These are phyloP conservation scores for Backusella tarrabulga DNA, from an alignment of 192 early-diverging fungal species.

Conservation along the genomic window DNA sequence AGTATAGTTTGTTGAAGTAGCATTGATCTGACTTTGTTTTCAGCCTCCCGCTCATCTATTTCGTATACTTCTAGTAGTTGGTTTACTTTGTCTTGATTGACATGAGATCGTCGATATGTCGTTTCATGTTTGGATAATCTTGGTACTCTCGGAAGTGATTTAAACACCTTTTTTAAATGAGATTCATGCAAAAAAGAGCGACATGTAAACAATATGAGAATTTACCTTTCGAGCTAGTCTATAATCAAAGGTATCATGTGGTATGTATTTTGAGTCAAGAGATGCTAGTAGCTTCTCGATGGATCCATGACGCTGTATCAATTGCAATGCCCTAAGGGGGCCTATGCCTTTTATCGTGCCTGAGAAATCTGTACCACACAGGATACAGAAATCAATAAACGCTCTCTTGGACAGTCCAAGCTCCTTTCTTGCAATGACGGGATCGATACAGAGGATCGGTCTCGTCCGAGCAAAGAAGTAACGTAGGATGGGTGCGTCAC, in stretches of 20 bases:
- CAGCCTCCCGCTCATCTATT: neutral
- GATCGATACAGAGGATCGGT: slow-evolving; percentile 51
- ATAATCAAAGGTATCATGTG: slow-evolving; percentile 40
- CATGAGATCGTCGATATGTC: neutral
- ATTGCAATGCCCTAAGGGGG: slow-evolving; percentile 55
- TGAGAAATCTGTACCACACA: slow-evolving; percentile 78
- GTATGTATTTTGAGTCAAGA: slow-evolving; percentile 25
- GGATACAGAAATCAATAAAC: slow-evolving; percentile 72
- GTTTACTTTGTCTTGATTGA: neutral
- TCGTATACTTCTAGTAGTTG: neutral
- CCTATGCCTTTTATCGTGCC: slow-evolving; percentile 65
- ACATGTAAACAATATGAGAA: neutral
- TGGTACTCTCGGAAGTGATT: neutral
- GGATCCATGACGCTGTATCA: slow-evolving; percentile 56
- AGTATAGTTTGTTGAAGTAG: neutral
- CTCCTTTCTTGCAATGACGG: slow-evolving; percentile 36
- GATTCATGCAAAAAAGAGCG: no score
- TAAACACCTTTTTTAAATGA: neutral
- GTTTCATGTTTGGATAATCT: neutral
- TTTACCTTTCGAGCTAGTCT: slow-evolving; percentile 37
- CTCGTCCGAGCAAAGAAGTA: slow-evolving; percentile 34
- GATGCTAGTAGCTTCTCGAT: slow-evolving; percentile 57
- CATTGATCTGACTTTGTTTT: neutral
- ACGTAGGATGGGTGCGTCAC: slow-evolving; percentile 47
- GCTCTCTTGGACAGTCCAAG: slow-evolving; percentile 50